Conservation (phyloP, 805 yeast genomes). For the Yarrowia osloensis region DNA sequence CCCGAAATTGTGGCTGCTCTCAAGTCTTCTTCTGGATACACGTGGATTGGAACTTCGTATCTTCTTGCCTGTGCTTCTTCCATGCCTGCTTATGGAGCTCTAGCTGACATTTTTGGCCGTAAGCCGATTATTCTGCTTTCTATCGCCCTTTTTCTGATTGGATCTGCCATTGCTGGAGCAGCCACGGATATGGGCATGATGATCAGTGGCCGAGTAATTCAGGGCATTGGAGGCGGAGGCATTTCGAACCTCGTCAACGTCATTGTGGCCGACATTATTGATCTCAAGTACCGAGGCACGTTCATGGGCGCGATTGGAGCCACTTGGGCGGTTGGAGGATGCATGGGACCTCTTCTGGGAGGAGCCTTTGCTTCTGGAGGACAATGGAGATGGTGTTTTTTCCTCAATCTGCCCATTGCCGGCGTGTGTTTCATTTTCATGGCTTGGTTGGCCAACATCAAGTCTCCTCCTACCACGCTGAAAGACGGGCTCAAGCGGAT, state of each 20-base stretch:
- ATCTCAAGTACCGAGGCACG: slow-evolving; percentile 73
- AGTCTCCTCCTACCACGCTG: slow-evolving; percentile 48
- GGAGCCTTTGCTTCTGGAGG: slow-evolving; percentile 51
- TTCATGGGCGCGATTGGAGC: slow-evolving; percentile 67
- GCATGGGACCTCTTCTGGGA: slow-evolving; percentile 59
- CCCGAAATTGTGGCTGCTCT: slow-evolving; percentile 56
- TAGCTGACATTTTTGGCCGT: slow-evolving; percentile 53
- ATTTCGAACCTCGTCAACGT: slow-evolving; percentile 73
- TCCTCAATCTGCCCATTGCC: slow-evolving; percentile 49
- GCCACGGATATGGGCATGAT: slow-evolving; percentile 53
- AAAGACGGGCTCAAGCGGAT: slow-evolving; percentile 49
- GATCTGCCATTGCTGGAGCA: slow-evolving; percentile 50
- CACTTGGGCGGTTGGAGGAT: slow-evolving; percentile 43
- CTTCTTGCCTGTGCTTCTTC: slow-evolving; percentile 62
- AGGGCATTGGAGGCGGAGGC: slow-evolving; percentile 92
- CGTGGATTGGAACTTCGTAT: slow-evolving; percentile 69
- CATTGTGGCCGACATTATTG: slow-evolving; percentile 72
- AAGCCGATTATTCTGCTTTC: slow-evolving; percentile 45
- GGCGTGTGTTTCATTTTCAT: slow-evolving; percentile 41
- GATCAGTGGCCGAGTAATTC: slow-evolving; percentile 72
- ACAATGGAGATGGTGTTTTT: slow-evolving; percentile 59
- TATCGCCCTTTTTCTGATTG: slow-evolving; percentile 46
- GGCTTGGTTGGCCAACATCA: slow-evolving; percentile 38
- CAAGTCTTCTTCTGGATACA: slow-evolving; percentile 47
- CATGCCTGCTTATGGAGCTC: slow-evolving; percentile 64